These are phyloP conservation scores for Colletotrichum eleusines DNA, from an alignment of 2,329 filamentous ascomycete genomes.

Conservation along the genomic window DNA sequence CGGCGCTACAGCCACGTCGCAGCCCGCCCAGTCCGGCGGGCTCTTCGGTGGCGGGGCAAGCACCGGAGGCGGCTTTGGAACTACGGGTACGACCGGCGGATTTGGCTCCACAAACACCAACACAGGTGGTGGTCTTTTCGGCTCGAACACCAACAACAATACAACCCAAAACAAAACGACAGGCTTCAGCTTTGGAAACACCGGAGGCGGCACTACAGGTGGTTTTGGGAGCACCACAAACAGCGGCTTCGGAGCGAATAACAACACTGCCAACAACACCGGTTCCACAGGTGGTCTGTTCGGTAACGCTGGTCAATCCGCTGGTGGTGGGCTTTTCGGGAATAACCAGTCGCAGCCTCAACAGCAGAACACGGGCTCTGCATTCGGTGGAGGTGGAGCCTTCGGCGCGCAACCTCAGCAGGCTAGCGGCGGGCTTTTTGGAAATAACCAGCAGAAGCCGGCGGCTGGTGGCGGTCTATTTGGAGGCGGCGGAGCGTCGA, in stretches of 20 bases:
- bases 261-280: constrained; percentile 43
- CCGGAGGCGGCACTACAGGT: constrained; percentile 45
- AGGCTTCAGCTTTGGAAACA: constrained; percentile 59
- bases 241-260: constrained; percentile 55
- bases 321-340: constrained; percentile 56
- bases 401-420: constrained; percentile 46
- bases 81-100: constrained; percentile 41
- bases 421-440: constrained; percentile 47
- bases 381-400: constrained; percentile 45
- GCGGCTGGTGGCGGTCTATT: constrained; percentile 41
- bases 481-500: constrained; percentile 44
- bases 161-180: constrained; percentile 53
- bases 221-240: constrained; percentile 52
- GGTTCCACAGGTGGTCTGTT: constrained; percentile 56
- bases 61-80: constrained; percentile 36
- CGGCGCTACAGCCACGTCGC: constrained; percentile 32
- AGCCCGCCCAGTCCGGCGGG: constrained; percentile 41
- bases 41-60: constrained; percentile 47
- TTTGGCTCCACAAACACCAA: constrained; percentile 51
- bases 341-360: constrained; percentile 45
- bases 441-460: constrained; percentile 42
- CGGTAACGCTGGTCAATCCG: constrained; percentile 53
- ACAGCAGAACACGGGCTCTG: constrained; percentile 43
- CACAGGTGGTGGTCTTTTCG: constrained; percentile 40
- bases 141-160: constrained; percentile 44